These are phyloP conservation scores for Trichophyton mentagrophytes DNA, from an alignment of 2,329 filamentous ascomycete genomes.

Conservation along the genomic window DNA sequence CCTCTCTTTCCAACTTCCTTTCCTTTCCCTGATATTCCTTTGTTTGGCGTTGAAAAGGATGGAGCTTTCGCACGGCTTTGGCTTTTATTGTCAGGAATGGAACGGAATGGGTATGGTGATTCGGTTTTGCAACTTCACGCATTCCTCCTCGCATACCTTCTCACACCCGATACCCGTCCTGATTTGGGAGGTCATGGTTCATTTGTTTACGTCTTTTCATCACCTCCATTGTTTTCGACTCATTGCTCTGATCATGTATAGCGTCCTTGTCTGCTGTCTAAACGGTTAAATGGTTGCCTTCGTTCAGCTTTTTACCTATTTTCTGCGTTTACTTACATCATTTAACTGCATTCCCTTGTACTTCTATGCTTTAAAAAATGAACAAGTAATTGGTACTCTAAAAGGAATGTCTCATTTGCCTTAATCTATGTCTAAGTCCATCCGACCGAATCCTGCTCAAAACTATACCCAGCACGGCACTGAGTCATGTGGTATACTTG, in stretches of 20 bases:
- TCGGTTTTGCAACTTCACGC: neutral
- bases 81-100: neutral
- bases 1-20: neutral
- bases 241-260: neutral
- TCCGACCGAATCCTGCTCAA: neutral
- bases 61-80: neutral
- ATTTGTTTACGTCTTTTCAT: neutral
- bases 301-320: neutral
- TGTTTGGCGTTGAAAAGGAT: constrained; percentile 3
- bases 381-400: no score
- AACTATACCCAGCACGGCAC: neutral
- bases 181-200: neutral
- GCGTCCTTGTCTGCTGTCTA: neutral
- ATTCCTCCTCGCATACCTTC: neutral
- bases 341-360: no score
- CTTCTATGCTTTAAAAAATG: no score
- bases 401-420: no score
- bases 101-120: neutral
- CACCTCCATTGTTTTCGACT: neutral
- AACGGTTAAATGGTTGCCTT: neutral
- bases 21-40: neutral
- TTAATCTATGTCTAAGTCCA: no score
- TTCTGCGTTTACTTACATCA: no score
- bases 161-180: neutral
- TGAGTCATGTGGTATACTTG: constrained; percentile 17